Base-by-base conservation (phyloP, 306 rosid species). In the Prunus kanzakura region DNA sequence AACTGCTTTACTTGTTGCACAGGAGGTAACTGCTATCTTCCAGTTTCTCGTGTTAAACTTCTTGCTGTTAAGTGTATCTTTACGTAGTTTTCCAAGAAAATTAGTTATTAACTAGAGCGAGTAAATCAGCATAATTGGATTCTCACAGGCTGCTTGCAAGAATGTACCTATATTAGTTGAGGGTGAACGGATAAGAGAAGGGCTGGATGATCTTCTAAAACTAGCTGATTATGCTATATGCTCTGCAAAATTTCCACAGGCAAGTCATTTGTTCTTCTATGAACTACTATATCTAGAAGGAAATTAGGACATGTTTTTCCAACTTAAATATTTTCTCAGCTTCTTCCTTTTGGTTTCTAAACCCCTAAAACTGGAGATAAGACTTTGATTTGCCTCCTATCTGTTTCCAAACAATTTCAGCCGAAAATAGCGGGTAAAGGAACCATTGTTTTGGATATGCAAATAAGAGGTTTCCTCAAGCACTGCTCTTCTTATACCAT, bases 181-280 rank as follows among this genome's bases (percentile, higher is more conserved):
- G 35, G 93, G 96, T 73, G 99, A 95, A 85, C 86, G 86, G 49
- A 54, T 76, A 27, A 90, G 86, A 85, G 97, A 90, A 86, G 97
- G 97, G 63, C 83, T 92, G 87, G 91, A 90, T 83, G 93, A 83
- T 82, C 91, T 95, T 55, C 63, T 92, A 74, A 73, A 74, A 66
- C 85, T 90, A 75, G 91, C 97, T 70, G 90, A 82, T 56, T 92
- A 89, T 88, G 92, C 72, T 74, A 80, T 90, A 67, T 95, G 97
- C 86, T 89, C 97, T 18, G 79, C 82, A n/a, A 86, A 76, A 69
- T 90, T 95, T 82, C 99, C 99, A 4, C 83, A 77, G 97, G 99
- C 82, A 87, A 89, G 97, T 76, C 78, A 67, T 67, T 75, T 50
- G 65, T 38, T 51, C 75, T 54, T 76, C 52, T 58, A 29, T 23